A percentile compares a stretch with the other conserved stretches of the same genome.
Conservation (phyloP, 306 rosid species). For the Ceratonia siliqua region DNA sequence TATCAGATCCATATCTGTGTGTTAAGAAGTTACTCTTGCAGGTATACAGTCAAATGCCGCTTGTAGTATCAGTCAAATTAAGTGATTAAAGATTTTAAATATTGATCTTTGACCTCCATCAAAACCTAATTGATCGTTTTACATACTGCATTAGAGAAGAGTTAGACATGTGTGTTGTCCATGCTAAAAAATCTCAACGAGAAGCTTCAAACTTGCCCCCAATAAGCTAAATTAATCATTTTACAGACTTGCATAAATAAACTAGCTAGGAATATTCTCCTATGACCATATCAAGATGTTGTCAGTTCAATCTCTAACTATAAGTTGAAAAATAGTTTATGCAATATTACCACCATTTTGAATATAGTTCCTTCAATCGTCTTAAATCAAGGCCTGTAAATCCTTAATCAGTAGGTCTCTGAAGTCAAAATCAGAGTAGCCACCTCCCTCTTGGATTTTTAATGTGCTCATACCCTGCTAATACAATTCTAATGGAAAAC, state of each 20-base stretch:
- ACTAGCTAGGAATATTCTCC: neutral
- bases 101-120: neutral
- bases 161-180: neutral
- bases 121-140: neutral
- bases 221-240: neutral
- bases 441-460: conserved; percentile 12
- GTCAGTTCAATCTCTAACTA: neutral
- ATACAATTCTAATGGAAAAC: neutral
- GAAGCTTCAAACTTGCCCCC: neutral
- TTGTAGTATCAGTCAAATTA: neutral
- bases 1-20: neutral
- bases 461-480: no score
- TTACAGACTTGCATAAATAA: neutral
- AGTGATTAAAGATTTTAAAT: neutral
- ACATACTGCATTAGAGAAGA: neutral
- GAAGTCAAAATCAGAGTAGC: neutral
- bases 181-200: neutral
- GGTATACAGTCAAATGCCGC: neutral
- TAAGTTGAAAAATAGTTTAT: neutral
- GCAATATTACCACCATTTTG: neutral
- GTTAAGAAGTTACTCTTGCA: neutral
- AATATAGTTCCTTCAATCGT: neutral
- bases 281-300: neutral
- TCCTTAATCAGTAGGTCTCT: neutral
- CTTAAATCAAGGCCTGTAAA: neutral